These are phyloP conservation scores for Casaregolazyma suthepensis DNA, from an alignment of 1,139 yeast genomes.

Conservation along the genomic window DNA sequence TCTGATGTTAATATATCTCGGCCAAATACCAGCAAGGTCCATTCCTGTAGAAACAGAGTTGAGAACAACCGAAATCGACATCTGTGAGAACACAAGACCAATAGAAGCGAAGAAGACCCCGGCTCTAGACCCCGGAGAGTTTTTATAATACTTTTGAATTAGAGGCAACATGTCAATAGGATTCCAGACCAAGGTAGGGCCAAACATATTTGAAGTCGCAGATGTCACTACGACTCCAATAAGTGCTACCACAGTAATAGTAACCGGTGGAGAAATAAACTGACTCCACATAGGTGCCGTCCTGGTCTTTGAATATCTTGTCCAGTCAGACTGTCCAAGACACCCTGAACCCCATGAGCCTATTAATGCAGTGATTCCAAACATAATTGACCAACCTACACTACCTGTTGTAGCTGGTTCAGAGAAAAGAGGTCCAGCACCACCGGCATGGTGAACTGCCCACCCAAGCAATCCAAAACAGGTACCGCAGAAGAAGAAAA, in stretches of 20 bases:
- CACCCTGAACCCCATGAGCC: constrained; percentile 28
- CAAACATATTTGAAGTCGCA: constrained; percentile 21
- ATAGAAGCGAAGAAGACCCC: constrained; percentile 43
- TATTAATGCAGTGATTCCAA: constrained; percentile 16
- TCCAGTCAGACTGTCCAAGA: constrained; percentile 33
- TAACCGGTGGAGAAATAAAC: constrained; percentile 18
- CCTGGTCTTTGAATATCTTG: constrained; percentile 27
- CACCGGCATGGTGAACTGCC: constrained; percentile 18
- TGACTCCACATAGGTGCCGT: constrained; percentile 20
- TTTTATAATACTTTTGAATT: constrained; percentile 11
- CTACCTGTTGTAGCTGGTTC: constrained; percentile 15
- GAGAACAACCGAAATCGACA: constrained; percentile 43
- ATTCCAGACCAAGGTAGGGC: constrained; percentile 20
- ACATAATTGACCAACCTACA: constrained; percentile 18
- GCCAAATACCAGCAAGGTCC: constrained; percentile 44
- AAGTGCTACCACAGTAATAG: constrained; percentile 24
- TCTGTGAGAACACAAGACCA: constrained; percentile 41
- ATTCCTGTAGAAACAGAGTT: constrained; percentile 49
- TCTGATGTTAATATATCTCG: constrained; percentile 44
- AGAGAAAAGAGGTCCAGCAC: constrained; percentile 17
- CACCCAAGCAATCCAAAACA: constrained; percentile 18
- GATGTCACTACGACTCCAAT: constrained; percentile 24
- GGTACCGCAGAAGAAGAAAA: constrained; percentile 7
- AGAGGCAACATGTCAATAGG: constrained; percentile 11
- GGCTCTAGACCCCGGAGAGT: constrained; percentile 12